A percentile compares a stretch with the other conserved stretches of the same genome.
These are phyloP conservation scores for Ruellia speciosa DNA, from an alignment of 305 asterid species.

Conservation along the genomic window DNA sequence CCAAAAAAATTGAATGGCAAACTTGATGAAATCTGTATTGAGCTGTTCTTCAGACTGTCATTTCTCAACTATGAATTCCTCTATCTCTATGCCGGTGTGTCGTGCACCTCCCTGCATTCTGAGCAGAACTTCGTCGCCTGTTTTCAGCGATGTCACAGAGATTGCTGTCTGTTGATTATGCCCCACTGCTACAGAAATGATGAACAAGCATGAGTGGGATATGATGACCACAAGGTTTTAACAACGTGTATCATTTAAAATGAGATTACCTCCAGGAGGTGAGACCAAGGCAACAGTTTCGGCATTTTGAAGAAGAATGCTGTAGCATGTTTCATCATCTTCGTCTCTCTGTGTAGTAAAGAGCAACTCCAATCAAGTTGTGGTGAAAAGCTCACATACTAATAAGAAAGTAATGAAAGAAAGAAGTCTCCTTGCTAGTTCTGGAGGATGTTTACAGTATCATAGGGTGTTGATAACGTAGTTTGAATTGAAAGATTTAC, in stretches of 20 bases:
- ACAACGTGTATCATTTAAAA: neutral
- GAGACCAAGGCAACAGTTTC: constrained; percentile 74
- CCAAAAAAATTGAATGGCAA: too few relatives aligned
- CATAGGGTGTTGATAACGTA: too few relatives aligned
- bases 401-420: too few relatives aligned
- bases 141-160: constrained; percentile 64
- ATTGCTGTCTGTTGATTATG: constrained; percentile 29
- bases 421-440: too few relatives aligned
- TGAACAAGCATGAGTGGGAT: too few relatives aligned
- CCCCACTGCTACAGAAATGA: constrained; percentile 28
- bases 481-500: too few relatives aligned
- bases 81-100: constrained; percentile 72
- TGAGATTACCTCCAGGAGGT: constrained; percentile 42
- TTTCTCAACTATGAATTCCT: constrained; percentile 83
- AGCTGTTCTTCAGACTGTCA: constrained; percentile 20
- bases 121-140: constrained; percentile 57
- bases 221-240: too few relatives aligned
- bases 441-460: too few relatives aligned
- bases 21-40: neutral
- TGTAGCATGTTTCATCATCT: constrained; percentile 37
- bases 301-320: constrained; percentile 77
- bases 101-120: constrained; percentile 77
- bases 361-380: neutral
- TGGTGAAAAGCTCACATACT: neutral
- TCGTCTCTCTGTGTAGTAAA: constrained; percentile 35